A percentile compares a stretch with the other conserved stretches of the same genome.
Conservation (phyloP, 139 green algal species). For the Desmodesmus armatus region DNA sequence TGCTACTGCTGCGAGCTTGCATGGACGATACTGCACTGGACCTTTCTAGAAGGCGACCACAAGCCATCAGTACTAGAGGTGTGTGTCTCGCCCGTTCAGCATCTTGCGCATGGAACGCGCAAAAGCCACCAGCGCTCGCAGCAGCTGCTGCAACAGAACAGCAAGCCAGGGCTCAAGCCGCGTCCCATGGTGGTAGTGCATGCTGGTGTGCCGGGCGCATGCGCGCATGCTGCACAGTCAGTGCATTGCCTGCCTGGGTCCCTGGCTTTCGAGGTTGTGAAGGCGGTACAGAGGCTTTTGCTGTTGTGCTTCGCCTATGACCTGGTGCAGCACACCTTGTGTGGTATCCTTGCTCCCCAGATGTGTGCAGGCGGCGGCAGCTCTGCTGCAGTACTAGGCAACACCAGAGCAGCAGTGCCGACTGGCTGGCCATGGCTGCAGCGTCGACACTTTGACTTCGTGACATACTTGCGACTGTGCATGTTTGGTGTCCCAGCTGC, state of each 20-base stretch:
- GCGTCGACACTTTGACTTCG: no score
- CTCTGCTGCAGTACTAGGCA: no score
- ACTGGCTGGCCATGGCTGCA: no score
- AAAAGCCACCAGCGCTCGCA: not conserved
- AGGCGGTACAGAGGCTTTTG: no score
- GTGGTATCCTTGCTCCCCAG: no score
- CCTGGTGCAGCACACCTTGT: no score
- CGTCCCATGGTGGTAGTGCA: not conserved
- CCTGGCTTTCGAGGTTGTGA: no score
- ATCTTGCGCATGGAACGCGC: not conserved
- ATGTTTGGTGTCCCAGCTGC: not conserved
- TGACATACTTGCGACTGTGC: no score
- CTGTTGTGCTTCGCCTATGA: no score
- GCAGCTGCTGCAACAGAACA: not conserved
- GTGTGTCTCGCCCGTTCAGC: not conserved
- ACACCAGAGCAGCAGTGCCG: no score
- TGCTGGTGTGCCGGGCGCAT: not conserved
- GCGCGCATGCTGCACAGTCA: not conserved
- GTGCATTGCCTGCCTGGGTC: not conserved
- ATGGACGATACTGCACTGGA: slow-evolving; percentile 21
- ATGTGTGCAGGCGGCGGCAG: no score
- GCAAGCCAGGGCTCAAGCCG: not conserved
- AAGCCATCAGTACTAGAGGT: not conserved
- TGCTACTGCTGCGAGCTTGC: not conserved
- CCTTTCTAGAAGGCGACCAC: not conserved